Evolutionary conservation across 2,329 filamentous ascomycete genomes (phyloP), one percentile per base, ranked within the genome.

Genomic region (Hymenoscyphus salicellus): DNA sequence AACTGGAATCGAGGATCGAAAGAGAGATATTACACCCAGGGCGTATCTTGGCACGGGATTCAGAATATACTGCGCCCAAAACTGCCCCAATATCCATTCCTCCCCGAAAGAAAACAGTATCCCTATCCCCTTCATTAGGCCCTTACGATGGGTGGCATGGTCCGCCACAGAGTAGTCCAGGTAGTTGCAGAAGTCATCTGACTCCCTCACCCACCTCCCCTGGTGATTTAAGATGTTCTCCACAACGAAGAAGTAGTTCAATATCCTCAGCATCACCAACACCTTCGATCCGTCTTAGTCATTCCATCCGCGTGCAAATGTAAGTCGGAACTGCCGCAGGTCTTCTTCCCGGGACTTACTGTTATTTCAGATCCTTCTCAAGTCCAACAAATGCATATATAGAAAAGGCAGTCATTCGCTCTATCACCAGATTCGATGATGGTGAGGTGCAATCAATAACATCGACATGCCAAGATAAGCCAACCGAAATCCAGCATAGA

Each of bases 1-100:
- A 60, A 60, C 28, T 72, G 11, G 68, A 66, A 59, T 64, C 66
- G 38, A 64, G 68, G n/a, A 70, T 71, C 36, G 68, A 71, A 60
- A 56, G 66, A 41, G 68, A 71, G 60, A 70, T 68, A 11, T 36
- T 70, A 28, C 70, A 69, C 62, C 69, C 68, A 14, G 58, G 57
- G 10, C 55, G 65, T 32, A n/a, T 60, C 14, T 49, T 63, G 11
- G 17, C 58, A 14, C 52, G 57, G 5, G 30, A 20, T 30, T 14
- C 61, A 30, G 23, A 28, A 30, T 11, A 2, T 36, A 23, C n/a
- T 26, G 11, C 14, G 16, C 30, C 38, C 20, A 63, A n/a, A 32
- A 55, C 63, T 10, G 33, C 46, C n/a, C 66, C 65, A 33, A 69
- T 68, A 20, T 38, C 60, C 3, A 69, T 67, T 17, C 63, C 62